Percentiles rank a stretch among this genome's conserved stretches.
These are phyloP conservation scores for Wickerhamomyces chambardii DNA, from an alignment of 805 yeast genomes.

Conservation along the genomic window DNA sequence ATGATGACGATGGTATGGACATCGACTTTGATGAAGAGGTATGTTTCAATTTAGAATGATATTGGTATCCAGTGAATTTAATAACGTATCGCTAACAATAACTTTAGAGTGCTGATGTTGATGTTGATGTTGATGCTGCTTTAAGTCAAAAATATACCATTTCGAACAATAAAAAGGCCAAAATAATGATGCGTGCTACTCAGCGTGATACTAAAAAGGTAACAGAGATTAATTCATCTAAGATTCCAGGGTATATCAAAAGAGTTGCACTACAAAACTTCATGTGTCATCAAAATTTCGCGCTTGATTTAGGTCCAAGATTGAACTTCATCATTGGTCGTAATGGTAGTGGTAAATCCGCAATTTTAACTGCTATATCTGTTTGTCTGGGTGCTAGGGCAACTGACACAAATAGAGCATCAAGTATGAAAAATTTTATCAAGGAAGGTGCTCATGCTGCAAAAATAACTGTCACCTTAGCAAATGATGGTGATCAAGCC, in stretches of 20 bases:
- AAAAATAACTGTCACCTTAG: conserved; percentile 52
- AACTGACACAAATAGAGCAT: conserved; percentile 77
- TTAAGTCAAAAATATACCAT: too few species aligned
- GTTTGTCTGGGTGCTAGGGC: conserved; percentile 89
- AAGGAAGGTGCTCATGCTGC: conserved; percentile 71
- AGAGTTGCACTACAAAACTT: conserved; percentile 60
- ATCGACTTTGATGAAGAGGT: too few species aligned
- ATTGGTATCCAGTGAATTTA: too few species aligned
- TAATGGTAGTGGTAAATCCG: conserved; percentile 89
- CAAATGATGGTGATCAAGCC: conserved; percentile 59
- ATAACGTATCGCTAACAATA: too few species aligned
- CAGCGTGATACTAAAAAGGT: too few species aligned
- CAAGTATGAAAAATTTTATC: conserved; percentile 58
- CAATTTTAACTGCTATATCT: conserved; percentile 79
- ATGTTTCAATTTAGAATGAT: too few species aligned
- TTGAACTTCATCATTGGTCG: conserved; percentile 83
- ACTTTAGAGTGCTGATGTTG: too few species aligned
- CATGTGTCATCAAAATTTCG: conserved; percentile 86
- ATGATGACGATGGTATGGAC: too few species aligned
- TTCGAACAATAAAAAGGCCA: background rate
- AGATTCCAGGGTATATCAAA: conserved; percentile 55
- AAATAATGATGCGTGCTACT: too few species aligned
- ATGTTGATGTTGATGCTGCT: too few species aligned
- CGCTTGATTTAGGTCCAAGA: conserved; percentile 65
- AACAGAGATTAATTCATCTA: background rate